Evolutionary conservation across 495 filamentous ascomycete species (phyloP), one percentile per base, ranked within the genome.

Genomic region (Thermothielavioides terrestris): DNA sequence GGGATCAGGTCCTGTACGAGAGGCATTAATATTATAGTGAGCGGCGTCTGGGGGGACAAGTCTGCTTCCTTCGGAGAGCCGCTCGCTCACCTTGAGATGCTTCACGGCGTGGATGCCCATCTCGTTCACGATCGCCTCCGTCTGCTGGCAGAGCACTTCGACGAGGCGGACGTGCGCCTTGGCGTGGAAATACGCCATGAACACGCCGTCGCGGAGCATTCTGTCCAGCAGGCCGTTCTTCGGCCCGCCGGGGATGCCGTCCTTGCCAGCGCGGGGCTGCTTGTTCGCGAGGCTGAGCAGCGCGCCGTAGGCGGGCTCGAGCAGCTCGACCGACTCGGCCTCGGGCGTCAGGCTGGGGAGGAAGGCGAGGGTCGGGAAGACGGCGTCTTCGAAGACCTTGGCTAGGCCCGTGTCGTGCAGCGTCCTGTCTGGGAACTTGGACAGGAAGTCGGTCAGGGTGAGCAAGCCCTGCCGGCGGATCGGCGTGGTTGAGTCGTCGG

Each of bases 321-420:
- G 72, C 2, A 96, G 68, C 0, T 63, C 46, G n/a, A 89, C 50
- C 2, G 85, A 84, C 46, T 88, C 83, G 0, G 74, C 60, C 52
- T 84, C 81, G 5, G 89, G 82, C 0, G 89, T 95, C 22, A 95
- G 72, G 28, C 76, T 80, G 6, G 92, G 92, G 1, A 96, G 74
- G 49, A 78, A 86, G 12, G 80, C 70, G 1, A 95, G 71, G 21
- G 77, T 81, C 1, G 89, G 88, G 50, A 81, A 76, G 10, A 94
- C 63, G 10, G 87, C 83, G 27, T 89, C 80, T 60, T 88, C 80
- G 56, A 98, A 86, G 20, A 98, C 84, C 0, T 80, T 74, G 3
- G 73, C 79, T 0, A 98, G 75, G 1, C 91, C 91, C 0, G 87
- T 91, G 26, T 80, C 77, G 8, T 60, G 60, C 15, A 98, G 75